Conservation (phyloP, 495 filamentous ascomycete species). For the Penicillium argentinense region DNA sequence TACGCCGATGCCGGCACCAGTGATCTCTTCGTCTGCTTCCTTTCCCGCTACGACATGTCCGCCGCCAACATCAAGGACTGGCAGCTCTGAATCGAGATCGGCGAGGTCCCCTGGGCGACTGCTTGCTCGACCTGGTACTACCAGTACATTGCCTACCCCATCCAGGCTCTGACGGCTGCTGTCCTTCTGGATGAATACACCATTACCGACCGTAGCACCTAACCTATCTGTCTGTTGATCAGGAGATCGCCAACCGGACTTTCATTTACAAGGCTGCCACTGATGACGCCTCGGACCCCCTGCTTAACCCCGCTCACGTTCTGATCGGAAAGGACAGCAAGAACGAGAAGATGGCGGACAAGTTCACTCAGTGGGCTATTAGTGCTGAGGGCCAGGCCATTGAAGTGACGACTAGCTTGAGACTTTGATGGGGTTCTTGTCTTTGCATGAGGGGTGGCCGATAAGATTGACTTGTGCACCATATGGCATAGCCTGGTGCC, state of each 20-base stretch:
- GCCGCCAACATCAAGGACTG: slow-evolving; percentile 51
- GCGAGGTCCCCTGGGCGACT: slow-evolving; percentile 45
- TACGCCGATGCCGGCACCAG: slow-evolving; percentile 22
- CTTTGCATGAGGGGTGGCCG: no score
- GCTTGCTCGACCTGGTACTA: slow-evolving; percentile 47
- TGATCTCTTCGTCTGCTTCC: slow-evolving; percentile 31
- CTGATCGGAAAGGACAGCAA: slow-evolving; percentile 30
- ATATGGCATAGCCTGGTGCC: no score
- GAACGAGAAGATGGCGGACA: slow-evolving; percentile 25
- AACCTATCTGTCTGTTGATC: slow-evolving; percentile 35
- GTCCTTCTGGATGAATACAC: slow-evolving; percentile 40
- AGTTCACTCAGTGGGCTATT: slow-evolving; percentile 38
- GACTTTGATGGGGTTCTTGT: no score
- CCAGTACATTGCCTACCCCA: slow-evolving; percentile 42
- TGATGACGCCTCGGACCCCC: slow-evolving; percentile 27
- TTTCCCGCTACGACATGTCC: slow-evolving; percentile 45
- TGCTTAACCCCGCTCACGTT: slow-evolving; percentile 42
- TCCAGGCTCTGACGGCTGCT: slow-evolving; percentile 39
- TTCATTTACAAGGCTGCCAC: slow-evolving; percentile 35
- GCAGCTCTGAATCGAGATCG: slow-evolving; percentile 41
- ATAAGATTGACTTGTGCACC: no score
- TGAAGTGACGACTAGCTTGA: no score
- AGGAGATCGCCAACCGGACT: slow-evolving; percentile 20
- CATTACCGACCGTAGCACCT: slow-evolving; percentile 44
- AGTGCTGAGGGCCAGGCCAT: slow-evolving; percentile 32